A percentile compares a stretch with the other conserved stretches of the same genome.
Evolutionary conservation across 495 filamentous ascomycete genomes (phyloP).

Genomic region (Gamarada debralockiae): DNA sequence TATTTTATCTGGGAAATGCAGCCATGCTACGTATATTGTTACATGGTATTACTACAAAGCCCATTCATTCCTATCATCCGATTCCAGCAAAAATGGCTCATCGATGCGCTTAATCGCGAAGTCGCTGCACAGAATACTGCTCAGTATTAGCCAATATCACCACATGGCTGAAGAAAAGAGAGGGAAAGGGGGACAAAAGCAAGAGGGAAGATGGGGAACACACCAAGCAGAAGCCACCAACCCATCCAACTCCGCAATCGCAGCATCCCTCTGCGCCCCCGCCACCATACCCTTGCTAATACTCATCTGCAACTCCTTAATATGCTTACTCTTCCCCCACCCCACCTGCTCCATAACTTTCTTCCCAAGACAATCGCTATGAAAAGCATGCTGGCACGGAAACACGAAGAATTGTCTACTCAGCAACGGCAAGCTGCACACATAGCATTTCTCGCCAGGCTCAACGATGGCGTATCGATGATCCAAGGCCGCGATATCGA

Average conservation of each 20-base stretch:
- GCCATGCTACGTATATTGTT: not conserved
- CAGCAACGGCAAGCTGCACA: slow-evolving; percentile 80
- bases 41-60: slow-evolving; percentile 30
- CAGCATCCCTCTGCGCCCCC: slow-evolving; percentile 64
- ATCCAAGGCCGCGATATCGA: slow-evolving; percentile 79
- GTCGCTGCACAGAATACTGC: slow-evolving; percentile 84
- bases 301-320: slow-evolving; percentile 78
- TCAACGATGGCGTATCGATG: slow-evolving; percentile 93
- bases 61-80: slow-evolving; percentile 79
- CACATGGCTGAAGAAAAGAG: slow-evolving; percentile 11
- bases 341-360: slow-evolving; percentile 74
- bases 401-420: slow-evolving; percentile 96
- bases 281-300: slow-evolving; percentile 67
- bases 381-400: slow-evolving; percentile 96
- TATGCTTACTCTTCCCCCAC: slow-evolving; percentile 70
- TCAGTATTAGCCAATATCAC: not conserved
- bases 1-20: no score
- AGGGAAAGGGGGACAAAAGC: slow-evolving; percentile 2
- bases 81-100: slow-evolving; percentile 75
- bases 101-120: slow-evolving; percentile 90
- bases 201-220: slow-evolving; percentile 29
- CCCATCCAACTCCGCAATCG: slow-evolving; percentile 83
- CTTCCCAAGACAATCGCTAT: slow-evolving; percentile 84
- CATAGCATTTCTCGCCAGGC: slow-evolving; percentile 89
- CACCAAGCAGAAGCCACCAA: slow-evolving; percentile 79